Evolutionary conservation across 2,329 filamentous ascomycete genomes (phyloP).

Genomic region (Trichoderma semiorbis): DNA sequence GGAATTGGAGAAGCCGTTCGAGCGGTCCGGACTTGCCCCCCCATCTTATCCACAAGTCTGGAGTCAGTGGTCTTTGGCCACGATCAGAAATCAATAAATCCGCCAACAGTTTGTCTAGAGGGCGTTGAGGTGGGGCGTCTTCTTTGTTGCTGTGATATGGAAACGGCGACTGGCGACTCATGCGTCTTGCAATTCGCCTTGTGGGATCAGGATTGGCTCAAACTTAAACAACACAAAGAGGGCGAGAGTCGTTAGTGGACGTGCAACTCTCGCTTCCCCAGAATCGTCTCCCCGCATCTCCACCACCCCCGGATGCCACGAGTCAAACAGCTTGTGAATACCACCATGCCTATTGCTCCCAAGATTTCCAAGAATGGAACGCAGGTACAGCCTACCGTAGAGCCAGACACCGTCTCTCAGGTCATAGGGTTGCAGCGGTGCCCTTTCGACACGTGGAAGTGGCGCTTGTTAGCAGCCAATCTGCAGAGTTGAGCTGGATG

Average conservation of each 20-base stretch:
- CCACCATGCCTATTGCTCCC: not conserved
- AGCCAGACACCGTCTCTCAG: not conserved
- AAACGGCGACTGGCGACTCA: not conserved
- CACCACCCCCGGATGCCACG: not conserved
- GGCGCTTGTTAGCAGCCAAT: not conserved
- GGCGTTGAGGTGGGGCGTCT: not conserved
- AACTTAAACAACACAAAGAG: not conserved
- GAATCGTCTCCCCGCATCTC: slow-evolving; percentile 1
- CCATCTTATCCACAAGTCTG: not conserved
- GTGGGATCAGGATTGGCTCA: not conserved
- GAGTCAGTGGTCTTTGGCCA: not conserved
- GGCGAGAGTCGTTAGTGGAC: not conserved
- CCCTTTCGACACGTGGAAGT: not conserved
- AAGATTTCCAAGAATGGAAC: not conserved
- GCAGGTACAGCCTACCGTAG: not conserved
- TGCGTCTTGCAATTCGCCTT: not conserved
- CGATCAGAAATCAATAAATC: not conserved
- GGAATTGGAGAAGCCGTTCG: not conserved
- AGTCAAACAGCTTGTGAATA: not conserved
- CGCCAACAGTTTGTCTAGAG: not conserved
- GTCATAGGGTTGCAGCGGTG: not conserved
- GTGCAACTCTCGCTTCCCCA: not conserved
- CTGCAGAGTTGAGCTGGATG: not conserved
- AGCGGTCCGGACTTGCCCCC: not conserved
- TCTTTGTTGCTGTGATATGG: not conserved